Evolutionary conservation across 2,329 filamentous ascomycete species (phyloP).

Genomic region (Stylonectria norvegica): DNA sequence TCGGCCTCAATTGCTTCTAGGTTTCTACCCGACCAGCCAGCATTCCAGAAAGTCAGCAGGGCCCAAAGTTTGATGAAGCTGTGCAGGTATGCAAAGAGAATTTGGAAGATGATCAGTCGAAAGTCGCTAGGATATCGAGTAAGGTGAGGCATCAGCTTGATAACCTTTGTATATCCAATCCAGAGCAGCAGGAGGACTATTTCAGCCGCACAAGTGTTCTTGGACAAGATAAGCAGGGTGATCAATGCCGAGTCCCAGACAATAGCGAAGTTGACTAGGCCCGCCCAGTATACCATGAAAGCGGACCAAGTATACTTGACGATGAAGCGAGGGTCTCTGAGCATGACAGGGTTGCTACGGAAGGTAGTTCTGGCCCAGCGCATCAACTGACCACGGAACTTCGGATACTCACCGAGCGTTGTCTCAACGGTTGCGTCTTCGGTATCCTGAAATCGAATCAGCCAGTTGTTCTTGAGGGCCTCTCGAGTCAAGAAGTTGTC

Average conservation of each 20-base stretch:
- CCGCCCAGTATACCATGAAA: constrained; percentile 54
- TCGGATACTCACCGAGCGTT: constrained; percentile 46
- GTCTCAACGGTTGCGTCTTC: constrained; percentile 48
- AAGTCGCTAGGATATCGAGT: constrained; percentile 49
- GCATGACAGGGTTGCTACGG: constrained; percentile 50
- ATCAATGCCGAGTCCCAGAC: constrained; percentile 48
- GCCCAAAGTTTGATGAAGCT: constrained; percentile 56
- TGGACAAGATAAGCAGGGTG: constrained; percentile 20
- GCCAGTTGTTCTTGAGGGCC: constrained; percentile 47
- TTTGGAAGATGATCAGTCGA: constrained; percentile 44
- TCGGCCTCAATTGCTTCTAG: constrained; percentile 24
- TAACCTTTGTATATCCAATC: constrained; percentile 53
- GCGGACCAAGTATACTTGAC: constrained; percentile 40
- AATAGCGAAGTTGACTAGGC: constrained; percentile 54
- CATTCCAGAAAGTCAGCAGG: constrained; percentile 48
- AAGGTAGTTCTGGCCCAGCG: constrained; percentile 59
- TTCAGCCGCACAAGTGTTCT: background rate
- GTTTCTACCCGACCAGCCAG: constrained; percentile 34
- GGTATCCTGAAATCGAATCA: constrained; percentile 53
- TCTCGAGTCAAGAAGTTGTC: constrained; percentile 61
- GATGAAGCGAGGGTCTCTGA: constrained; percentile 39
- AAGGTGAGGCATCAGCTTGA: constrained; percentile 56
- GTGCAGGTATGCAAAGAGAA: constrained; percentile 57
- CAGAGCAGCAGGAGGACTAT: constrained; percentile 33
- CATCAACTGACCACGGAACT: constrained; percentile 51